Percentiles rank a stretch among this genome's conserved stretches.
Conservation (phyloP, 2,329 filamentous ascomycete species). For the Ceratocystiopsis minuta region DNA sequence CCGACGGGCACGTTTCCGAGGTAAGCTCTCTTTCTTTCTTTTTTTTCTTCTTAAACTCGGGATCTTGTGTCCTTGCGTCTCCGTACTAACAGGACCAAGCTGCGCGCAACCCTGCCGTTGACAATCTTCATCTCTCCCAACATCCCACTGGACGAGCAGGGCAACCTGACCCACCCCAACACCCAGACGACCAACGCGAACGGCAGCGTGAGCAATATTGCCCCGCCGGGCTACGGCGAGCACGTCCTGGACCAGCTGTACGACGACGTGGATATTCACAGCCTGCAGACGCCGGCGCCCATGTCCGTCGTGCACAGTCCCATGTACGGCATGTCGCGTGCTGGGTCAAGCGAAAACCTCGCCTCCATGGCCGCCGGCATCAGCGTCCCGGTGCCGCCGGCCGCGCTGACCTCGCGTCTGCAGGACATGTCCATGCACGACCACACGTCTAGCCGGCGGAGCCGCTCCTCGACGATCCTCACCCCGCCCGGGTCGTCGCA, state of each 20-base stretch:
- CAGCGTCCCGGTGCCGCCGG: slow-evolving; percentile 27
- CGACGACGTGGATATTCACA: slow-evolving; percentile 63
- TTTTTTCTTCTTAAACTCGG: too few species aligned
- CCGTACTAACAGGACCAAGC: slow-evolving; percentile 19
- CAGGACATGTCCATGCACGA: slow-evolving; percentile 43
- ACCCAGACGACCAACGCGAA: slow-evolving; percentile 31
- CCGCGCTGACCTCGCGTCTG: slow-evolving; percentile 43
- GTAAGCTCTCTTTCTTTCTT: too few species aligned
- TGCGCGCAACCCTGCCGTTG: slow-evolving; percentile 77
- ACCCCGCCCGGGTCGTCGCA: slow-evolving; percentile 16
- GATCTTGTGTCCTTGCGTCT: too few species aligned
- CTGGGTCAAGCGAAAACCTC: slow-evolving; percentile 69
- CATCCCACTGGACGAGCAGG: slow-evolving; percentile 72
- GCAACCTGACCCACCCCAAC: slow-evolving; percentile 48
- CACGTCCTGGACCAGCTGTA: slow-evolving; percentile 84
- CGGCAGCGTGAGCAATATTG: slow-evolving; percentile 41
- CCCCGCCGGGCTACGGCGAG: slow-evolving; percentile 83
- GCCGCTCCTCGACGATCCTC: slow-evolving; percentile 20
- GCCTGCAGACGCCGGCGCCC: slow-evolving; percentile 60
- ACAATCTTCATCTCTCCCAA: slow-evolving; percentile 94
- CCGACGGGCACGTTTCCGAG: slow-evolving; percentile 85
- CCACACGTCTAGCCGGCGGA: slow-evolving; percentile 16
- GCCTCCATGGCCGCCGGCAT: slow-evolving; percentile 30
- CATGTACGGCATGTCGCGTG: slow-evolving; percentile 51
- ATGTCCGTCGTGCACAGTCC: slow-evolving; percentile 68